Base-by-base conservation (phyloP, 2,329 filamentous ascomycete genomes). In the Nigrospora osmanthi region DNA sequence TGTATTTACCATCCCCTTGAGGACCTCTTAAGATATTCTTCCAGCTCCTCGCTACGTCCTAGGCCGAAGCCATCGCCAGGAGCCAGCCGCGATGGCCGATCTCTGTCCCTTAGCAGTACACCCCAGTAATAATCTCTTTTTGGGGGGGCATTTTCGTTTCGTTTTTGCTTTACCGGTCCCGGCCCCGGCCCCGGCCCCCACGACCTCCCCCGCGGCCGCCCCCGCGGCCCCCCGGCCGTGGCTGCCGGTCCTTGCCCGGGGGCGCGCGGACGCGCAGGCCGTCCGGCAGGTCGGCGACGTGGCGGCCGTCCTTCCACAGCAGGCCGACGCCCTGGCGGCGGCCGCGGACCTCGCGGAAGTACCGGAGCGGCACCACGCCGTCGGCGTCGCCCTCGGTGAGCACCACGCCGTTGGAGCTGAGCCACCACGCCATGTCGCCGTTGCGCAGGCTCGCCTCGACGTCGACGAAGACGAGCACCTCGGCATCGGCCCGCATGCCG, bases 381-480 rank as follows among this genome's bases (percentile, higher is more conserved):
- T 79, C 66, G 39, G 66, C 77, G 47, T 66, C 69, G 43, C 68
- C 80, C 55, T 80, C 78, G 3, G 78, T 83, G 51, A 91, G 65
- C 49, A 90, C 74, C 10, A 91, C 87, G 2, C 80, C 84, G 58
- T 91, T 91, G 54, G 86, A 84, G 59, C 85, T 89, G 49, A 80
- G 62, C 81, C 86, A 94, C 77, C 90, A 95, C 57, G 73, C 71
- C 51, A 89, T 72, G 1, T 67, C 62, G 6, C 68, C 73, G 44
- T 78, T 80, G 36, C 67, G 66, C 55, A 95, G 59, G 54, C 87
- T 83, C 56, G 70, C 70, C 62, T 71, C 66, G 28, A 95, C 66
- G 64, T 95, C 81, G 46, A 95, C 69, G 64, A 87, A 87, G 28
- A 96, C 75, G 50, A 95, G 58, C 35, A 94, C 66, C 65, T 93